Evolutionary conservation across 305 asterid species (phyloP).

Genomic region (Plantago lanceolata): DNA sequence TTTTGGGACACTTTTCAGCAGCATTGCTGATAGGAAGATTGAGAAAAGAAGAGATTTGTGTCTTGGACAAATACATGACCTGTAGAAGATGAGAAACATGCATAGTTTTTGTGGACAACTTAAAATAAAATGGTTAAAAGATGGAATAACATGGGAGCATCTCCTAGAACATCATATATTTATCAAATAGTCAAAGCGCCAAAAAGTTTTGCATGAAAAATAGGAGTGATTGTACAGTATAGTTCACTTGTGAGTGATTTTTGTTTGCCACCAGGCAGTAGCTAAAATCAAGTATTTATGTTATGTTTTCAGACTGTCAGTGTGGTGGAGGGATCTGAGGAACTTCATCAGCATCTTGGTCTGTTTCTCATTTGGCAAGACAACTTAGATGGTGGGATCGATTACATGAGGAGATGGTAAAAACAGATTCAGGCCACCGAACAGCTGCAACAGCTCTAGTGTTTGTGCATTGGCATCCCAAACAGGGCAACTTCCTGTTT

Average conservation of each 20-base stretch:
- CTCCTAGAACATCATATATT: too few relatives aligned
- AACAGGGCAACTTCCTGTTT: constrained; percentile 25
- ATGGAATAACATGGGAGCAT: too few relatives aligned
- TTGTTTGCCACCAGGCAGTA: constrained; percentile 3
- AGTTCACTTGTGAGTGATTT: not conserved
- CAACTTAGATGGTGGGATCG: constrained; percentile 26
- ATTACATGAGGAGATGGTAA: constrained; percentile 22
- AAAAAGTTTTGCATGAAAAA: too few relatives aligned
- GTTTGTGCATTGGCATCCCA: constrained; percentile 37
- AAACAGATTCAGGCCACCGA: not conserved
- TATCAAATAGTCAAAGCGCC: too few relatives aligned
- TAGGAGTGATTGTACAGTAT: too few relatives aligned
- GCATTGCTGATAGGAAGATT: too few relatives aligned
- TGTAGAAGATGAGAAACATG: too few relatives aligned
- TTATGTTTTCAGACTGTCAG: constrained; percentile 36
- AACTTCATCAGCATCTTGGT: constrained; percentile 39
- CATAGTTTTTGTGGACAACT: too few relatives aligned
- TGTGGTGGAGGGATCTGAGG: constrained; percentile 53
- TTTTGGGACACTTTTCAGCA: too few relatives aligned
- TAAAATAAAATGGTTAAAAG: too few relatives aligned
- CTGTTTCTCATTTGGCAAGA: constrained; percentile 33
- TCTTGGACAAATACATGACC: too few relatives aligned
- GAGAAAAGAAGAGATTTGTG: too few relatives aligned
- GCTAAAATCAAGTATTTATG: constrained; percentile 4
- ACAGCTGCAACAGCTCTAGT: constrained; percentile 18